Evolutionary conservation across 495 filamentous ascomycete species (phyloP).

Genomic region (Neurospora intermedia): DNA sequence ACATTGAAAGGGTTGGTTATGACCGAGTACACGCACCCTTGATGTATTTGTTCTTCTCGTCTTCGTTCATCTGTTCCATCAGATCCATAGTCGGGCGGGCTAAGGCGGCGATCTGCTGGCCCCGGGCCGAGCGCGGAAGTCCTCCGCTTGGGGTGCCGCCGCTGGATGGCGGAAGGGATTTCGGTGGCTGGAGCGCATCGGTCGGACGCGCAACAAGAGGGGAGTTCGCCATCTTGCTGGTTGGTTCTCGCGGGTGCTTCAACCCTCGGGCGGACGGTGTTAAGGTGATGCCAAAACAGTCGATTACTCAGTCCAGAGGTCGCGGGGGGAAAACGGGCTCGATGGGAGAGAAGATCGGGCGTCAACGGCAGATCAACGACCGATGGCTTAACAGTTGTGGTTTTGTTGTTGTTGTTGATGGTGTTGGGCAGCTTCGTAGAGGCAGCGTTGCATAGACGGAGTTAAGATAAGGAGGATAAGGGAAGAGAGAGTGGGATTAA

Average conservation of each 20-base stretch:
- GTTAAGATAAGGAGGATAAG: background rate
- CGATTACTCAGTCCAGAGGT: background rate
- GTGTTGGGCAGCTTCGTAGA: background rate
- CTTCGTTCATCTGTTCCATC: slow-evolving; percentile 79
- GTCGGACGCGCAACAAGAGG: slow-evolving; percentile 15
- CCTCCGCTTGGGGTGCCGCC: slow-evolving; percentile 13
- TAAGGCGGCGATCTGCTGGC: slow-evolving; percentile 4
- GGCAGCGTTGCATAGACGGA: background rate
- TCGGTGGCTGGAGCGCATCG: slow-evolving; percentile 8
- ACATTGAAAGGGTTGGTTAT: too few relatives aligned
- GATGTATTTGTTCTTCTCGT: slow-evolving; percentile 76
- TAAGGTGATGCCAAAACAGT: background rate
- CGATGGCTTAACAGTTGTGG: background rate
- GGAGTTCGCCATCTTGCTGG: slow-evolving; percentile 28
- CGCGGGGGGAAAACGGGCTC: background rate
- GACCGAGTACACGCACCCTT: slow-evolving; percentile 48
- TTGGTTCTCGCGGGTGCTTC: background rate
- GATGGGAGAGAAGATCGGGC: background rate
- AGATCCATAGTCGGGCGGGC: slow-evolving; percentile 41
- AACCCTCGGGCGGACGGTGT: background rate
- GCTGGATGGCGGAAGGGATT: slow-evolving; percentile 14
- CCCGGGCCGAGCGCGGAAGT: slow-evolving; percentile 3
- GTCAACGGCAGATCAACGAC: background rate
- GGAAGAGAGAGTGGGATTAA: background rate
- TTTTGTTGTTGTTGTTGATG: background rate